Evolutionary conservation across 2,329 filamentous ascomycete genomes (phyloP), one percentile per base, ranked within the genome.

Genomic region (Decorospora gaudefroyi): DNA sequence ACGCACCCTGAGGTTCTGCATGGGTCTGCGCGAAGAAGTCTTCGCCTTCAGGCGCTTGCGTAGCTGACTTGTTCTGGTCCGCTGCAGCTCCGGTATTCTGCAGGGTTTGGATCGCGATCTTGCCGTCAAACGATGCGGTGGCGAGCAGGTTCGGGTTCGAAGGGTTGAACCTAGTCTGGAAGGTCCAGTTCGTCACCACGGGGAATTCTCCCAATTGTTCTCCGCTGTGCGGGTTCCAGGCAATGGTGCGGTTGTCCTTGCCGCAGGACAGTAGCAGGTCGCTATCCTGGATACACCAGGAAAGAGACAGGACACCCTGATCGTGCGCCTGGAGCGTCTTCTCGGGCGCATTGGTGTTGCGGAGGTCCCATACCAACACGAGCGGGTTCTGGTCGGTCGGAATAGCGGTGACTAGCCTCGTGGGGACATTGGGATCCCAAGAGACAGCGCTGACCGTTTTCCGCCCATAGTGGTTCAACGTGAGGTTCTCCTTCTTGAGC

Each of bases 171-270:
- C 86, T 83, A 4, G 93, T 96, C 67, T 92, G 85, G 76, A 99
- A 99, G 4, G 91, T 96, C 92, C 93, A 99, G 72, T 97, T 99
- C n/a, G 92, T 96, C 40, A 95, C 91, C 62, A 96, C 90, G 4
- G 92, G 91, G 65, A 97, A 92, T 72, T 97, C 92, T 55, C 95
- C 93, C 53, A 90, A 87, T 9, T 82, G 79, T 66, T 93, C 84
- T 39, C 92, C 92, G 2, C 87, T 96, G 64, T 93, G 88, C 1
- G 93, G 90, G 71, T 97, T 97, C 93, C 95, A 99, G 49, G 93
- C 85, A 49, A 99, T 81, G 2, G 91, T 96, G 60, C 89, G 84
- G 68, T 97, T 97, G 72, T 99, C 93, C 74, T 97, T 97, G 57
- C 93, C 95, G 56, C 87, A 95, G 2, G 93, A 99, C 15, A 99